Conservation (phyloP, 768 basidiomycete genomes). For the Tulasnella sp. region DNA sequence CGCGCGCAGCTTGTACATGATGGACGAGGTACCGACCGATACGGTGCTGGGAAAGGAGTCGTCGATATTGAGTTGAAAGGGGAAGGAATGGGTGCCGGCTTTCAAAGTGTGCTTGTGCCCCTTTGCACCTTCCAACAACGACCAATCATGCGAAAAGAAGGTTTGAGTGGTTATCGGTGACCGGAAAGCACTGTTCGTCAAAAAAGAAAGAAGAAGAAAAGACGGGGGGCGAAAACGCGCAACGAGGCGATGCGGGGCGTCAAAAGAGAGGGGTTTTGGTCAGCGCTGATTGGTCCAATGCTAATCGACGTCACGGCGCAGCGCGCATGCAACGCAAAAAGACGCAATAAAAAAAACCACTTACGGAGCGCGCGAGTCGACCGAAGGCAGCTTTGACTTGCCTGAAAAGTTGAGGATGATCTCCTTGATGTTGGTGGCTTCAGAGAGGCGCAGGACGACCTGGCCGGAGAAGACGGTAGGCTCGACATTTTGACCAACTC, state of each 20-base stretch:
- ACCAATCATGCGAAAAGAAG: conserved; percentile 66
- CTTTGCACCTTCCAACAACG: conserved; percentile 80
- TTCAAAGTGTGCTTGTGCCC: conserved; percentile 80
- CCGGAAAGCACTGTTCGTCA: conserved; percentile 2
- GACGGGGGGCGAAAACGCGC: neutral
- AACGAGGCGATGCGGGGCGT: neutral
- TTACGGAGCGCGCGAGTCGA: conserved; percentile 34
- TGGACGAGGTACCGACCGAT: conserved; percentile 41
- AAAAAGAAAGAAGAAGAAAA: neutral
- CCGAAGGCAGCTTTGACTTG: conserved; percentile 62
- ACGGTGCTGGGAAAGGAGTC: conserved; percentile 78
- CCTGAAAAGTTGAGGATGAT: conserved; percentile 78
- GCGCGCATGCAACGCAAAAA: conserved; percentile 4
- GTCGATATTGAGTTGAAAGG: conserved; percentile 81
- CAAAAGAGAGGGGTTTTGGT: conserved; percentile 21
- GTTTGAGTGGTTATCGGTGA: neutral
- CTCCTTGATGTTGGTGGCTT: conserved; percentile 77
- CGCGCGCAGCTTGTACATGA: conserved; percentile 87
- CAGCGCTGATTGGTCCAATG: neutral
- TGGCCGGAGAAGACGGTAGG: conserved; percentile 73
- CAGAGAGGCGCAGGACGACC: conserved; percentile 68
- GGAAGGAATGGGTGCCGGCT: conserved; percentile 89
- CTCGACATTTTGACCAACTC: conserved; percentile 76
- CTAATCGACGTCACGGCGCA: neutral
- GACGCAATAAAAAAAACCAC: conserved; percentile 16